Conservation (phyloP, 352 stramenopile species). For the Globisporangium okanoganense region DNA sequence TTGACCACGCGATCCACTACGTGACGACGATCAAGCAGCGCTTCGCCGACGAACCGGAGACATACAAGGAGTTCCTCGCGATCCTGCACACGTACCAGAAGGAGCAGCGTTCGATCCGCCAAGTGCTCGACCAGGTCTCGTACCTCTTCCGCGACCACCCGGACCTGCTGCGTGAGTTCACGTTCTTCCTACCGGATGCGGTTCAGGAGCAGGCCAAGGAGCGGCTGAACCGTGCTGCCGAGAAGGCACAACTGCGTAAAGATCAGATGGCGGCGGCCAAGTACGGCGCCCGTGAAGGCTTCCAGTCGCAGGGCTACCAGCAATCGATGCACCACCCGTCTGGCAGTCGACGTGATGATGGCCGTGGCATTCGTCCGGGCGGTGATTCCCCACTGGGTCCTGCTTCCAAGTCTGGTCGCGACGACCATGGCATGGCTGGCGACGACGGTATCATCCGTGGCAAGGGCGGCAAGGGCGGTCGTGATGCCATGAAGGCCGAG, state of each 20-base stretch:
- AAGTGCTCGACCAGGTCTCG: conserved; percentile 97
- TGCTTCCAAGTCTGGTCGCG: conserved; percentile 43
- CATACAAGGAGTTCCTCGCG: conserved; percentile 99
- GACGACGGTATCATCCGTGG: conserved; percentile 27
- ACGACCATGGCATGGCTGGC: conserved; percentile 39
- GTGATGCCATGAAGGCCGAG: conserved; percentile 26
- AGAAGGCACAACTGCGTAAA: conserved; percentile 92
- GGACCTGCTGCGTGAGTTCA: conserved; percentile 99
- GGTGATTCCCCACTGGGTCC: conserved; percentile 50
- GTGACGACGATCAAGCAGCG: conserved; percentile 99
- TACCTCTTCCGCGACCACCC: conserved; percentile 98
- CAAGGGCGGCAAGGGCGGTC: conserved; percentile 30
- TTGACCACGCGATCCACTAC: conserved; percentile 99
- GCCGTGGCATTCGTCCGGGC: conserved; percentile 21
- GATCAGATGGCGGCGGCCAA: conserved; percentile 54
- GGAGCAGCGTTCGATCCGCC: conserved; percentile 97
- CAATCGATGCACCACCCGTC: conserved; percentile 11
- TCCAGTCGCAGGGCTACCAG: conserved; percentile 22
- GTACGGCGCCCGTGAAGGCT: conserved; percentile 26
- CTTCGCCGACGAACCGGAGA: conserved; percentile 96
- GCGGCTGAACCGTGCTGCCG: conserved; percentile 92
- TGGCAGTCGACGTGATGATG: conserved; percentile 36
- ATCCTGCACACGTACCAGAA: conserved; percentile 99
- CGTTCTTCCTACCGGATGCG: conserved; percentile 99
- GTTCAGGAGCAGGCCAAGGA: conserved; percentile 97